These are phyloP conservation scores for Dactylis glomerata DNA, from an alignment of 176 grass and related monocot genomes.

Conservation along the genomic window DNA sequence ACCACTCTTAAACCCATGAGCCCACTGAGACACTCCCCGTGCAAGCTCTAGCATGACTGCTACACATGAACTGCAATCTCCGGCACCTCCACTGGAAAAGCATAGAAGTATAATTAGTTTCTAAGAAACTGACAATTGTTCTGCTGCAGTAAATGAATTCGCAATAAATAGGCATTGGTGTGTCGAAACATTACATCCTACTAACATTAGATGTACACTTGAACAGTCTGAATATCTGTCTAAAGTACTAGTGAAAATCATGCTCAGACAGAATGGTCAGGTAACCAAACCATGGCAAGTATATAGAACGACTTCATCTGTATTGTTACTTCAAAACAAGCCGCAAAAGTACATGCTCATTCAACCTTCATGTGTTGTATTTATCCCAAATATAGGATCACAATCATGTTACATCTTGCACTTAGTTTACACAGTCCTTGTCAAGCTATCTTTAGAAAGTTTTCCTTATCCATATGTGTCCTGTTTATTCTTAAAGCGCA, in stretches of 20 bases:
- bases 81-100: slow-evolving; percentile 76
- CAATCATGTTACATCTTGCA: neutral
- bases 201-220: slow-evolving; percentile 6
- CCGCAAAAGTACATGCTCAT: neutral
- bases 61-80: slow-evolving; percentile 96
- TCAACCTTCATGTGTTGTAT: neutral
- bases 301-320: neutral
- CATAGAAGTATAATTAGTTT: slow-evolving; percentile 13
- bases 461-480: neutral
- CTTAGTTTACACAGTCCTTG: neutral
- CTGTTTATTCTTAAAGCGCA: neutral
- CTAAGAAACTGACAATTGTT: neutral
- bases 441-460: slow-evolving; percentile 18
- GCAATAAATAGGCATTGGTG: neutral
- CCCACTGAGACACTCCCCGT: slow-evolving; percentile 81
- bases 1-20: slow-evolving; percentile 85
- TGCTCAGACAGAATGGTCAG: slow-evolving; percentile 5
- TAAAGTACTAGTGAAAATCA: slow-evolving; percentile 12
- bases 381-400: slow-evolving; percentile 4
- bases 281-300: neutral
- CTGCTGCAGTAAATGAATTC: neutral
- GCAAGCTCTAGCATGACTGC: slow-evolving; percentile 98
- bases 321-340: slow-evolving; percentile 13
- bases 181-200: neutral
- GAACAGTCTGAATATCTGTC: neutral